Percentiles rank a stretch among this genome's conserved stretches.
Evolutionary conservation across 192 early-diverging fungal species (phyloP).

Genomic region (Diversispora eburnea): DNA sequence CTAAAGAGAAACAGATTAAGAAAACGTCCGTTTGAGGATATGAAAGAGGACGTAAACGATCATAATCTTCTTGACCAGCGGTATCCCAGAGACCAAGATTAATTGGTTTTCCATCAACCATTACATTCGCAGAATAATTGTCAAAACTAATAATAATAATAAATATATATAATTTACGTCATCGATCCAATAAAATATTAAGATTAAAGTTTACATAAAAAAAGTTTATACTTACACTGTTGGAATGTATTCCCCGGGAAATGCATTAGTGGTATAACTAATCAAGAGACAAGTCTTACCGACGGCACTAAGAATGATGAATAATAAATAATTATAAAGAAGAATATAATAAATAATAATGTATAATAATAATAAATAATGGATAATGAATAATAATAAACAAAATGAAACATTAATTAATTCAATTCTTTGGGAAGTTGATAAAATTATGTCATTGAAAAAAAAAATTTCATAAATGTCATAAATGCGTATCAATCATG

Average conservation of each 20-base stretch:
- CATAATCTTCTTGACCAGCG: slow-evolving; percentile 98
- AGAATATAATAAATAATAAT: background rate
- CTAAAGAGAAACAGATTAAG: slow-evolving; percentile 96
- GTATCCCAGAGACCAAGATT: slow-evolving; percentile 99
- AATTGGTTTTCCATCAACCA: slow-evolving; percentile 99
- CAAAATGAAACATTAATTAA: too few species aligned
- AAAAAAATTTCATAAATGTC: too few species aligned
- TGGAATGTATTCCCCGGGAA: slow-evolving; percentile 99
- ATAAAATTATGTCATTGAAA: too few species aligned
- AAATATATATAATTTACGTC: background rate
- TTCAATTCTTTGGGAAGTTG: too few species aligned
- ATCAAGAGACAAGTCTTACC: slow-evolving; percentile 97
- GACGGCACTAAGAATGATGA: slow-evolving; percentile 63
- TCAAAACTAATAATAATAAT: slow-evolving; percentile 68
- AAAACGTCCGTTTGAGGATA: slow-evolving; percentile 99
- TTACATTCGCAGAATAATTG: slow-evolving; percentile 98
- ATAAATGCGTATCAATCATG: too few species aligned
- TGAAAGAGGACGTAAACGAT: slow-evolving; percentile 92
- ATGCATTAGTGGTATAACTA: slow-evolving; percentile 98
- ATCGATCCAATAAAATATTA: background rate
- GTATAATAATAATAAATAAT: background rate
- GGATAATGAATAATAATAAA: too few species aligned
- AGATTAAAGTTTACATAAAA: background rate
- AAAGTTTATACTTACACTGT: slow-evolving; percentile 79
- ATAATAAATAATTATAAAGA: background rate